These are phyloP conservation scores for Ceratocystis alfenasii DNA, from an alignment of 2,329 filamentous ascomycete species.

Conservation along the genomic window DNA sequence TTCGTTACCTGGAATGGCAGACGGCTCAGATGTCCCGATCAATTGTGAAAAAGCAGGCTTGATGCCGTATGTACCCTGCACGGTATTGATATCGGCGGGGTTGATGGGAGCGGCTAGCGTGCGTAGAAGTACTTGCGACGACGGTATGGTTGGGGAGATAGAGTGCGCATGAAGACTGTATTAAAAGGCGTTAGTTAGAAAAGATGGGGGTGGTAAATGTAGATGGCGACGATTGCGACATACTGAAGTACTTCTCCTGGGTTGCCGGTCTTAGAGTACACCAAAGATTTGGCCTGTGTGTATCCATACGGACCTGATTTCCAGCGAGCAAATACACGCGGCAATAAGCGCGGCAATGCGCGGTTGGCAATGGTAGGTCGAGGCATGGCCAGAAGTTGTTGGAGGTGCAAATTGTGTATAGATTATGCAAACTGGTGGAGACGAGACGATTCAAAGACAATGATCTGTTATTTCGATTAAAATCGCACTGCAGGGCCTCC, in stretches of 20 bases:
- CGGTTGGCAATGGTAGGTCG: constrained; percentile 8
- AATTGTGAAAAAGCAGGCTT: constrained; percentile 65
- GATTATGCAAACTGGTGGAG: constrained; percentile 17
- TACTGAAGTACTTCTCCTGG: constrained; percentile 57
- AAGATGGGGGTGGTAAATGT: no score
- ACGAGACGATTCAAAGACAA: not conserved
- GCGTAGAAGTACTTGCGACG: constrained; percentile 58
- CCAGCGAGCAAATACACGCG: constrained; percentile 31
- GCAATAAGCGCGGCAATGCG: constrained; percentile 8
- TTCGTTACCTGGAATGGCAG: constrained; percentile 78
- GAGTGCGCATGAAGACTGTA: constrained; percentile 58
- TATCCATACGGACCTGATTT: constrained; percentile 63
- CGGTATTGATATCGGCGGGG: constrained; percentile 93
- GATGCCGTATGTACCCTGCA: constrained; percentile 89
- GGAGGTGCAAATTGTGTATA: constrained; percentile 22
- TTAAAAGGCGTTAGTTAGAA: not conserved
- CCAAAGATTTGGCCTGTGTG: constrained; percentile 71
- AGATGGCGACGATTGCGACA: constrained; percentile 22
- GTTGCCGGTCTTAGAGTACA: constrained; percentile 63
- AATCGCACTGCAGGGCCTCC: not conserved
- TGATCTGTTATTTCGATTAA: no score
- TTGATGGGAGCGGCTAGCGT: constrained; percentile 89
- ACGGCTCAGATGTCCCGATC: constrained; percentile 64
- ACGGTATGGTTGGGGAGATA: constrained; percentile 61
- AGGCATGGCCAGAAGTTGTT: not conserved